Base-by-base conservation (phyloP, 2,329 filamentous ascomycete genomes). In the Aspergillus flavus region DNA sequence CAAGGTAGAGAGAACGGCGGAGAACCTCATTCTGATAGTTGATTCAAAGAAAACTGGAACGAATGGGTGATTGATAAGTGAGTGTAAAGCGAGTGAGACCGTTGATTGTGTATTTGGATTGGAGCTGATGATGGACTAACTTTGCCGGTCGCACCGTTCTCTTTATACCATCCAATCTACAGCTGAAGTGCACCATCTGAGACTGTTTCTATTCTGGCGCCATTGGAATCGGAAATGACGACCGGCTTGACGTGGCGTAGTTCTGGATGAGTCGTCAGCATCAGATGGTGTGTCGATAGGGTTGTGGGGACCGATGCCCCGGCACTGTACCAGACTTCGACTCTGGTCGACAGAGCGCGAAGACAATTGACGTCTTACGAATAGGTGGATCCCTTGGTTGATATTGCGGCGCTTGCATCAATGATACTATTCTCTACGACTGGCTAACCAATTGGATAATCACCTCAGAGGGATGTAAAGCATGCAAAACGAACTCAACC, bases 1-100 rank as follows among this genome's bases (percentile, higher is more conserved):
- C 2, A 60, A 36, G 26, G 58, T 60, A 26, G 58, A 60, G 11
- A 60, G n/a, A 28, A 46, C 39, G 19, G 58, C 11, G 19, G 58
- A 60, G 14, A 60, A 14, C 48, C 46, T 60, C 58, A 60, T 60
- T 6, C 2, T 39, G 50, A 16, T 30, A 9, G 16, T 4, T 21
- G 34, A 54, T 36, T 10, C 1, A 14, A 45, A 39, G 14, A 6
- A 21, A 52, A 26, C 52, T 21, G 2, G 14, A n/a, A 10, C 28
- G 19, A 48, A 41, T 39, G 48, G 11, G 9, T 36, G 16, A 43
- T 28, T 23, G 21, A 11, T 34, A 19, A 21, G 28, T 48, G 45
- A 48, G 3, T 23, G 12, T 12, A 28, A 34, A 34, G 50, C 28
- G 19, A 26, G n/a, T 10, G 23, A 36, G 57, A n/a, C 11, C 30